A percentile compares a stretch with the other conserved stretches of the same genome.
Evolutionary conservation across 805 yeast species (phyloP).

Genomic region (Ogataea angusta): DNA sequence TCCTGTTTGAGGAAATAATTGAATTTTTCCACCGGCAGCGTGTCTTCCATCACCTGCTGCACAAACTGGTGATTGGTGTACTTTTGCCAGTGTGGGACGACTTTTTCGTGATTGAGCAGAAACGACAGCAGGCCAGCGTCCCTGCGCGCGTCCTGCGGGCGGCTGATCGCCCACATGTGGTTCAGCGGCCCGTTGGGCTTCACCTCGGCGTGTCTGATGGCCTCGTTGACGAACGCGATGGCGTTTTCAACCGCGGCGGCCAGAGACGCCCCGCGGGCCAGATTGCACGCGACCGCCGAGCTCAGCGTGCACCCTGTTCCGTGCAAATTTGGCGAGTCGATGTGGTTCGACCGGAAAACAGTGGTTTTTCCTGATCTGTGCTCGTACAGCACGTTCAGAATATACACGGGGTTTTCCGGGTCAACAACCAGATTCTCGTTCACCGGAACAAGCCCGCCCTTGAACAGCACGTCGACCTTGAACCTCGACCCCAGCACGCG

Average conservation of each 20-base stretch:
- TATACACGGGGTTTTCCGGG: constrained; percentile 15
- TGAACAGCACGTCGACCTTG: constrained; percentile 59
- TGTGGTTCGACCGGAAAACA: constrained; percentile 45
- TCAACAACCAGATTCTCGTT: constrained; percentile 19
- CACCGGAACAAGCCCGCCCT: constrained; percentile 79
- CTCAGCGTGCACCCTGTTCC: constrained; percentile 92
- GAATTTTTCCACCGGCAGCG: constrained; percentile 49
- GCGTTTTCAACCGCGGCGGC: constrained; percentile 51
- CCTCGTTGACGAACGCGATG: constrained; percentile 64
- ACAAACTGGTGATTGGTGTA: constrained; percentile 66
- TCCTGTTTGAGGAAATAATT: constrained; percentile 52
- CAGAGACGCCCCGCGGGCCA: constrained; percentile 54
- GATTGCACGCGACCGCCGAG: constrained; percentile 71
- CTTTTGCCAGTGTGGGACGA: constrained; percentile 51
- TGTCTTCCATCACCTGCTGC: constrained; percentile 46
- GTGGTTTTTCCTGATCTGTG: constrained; percentile 34
- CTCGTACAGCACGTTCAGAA: constrained; percentile 29
- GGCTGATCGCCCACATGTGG: constrained; percentile 45
- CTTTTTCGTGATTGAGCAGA: constrained; percentile 53
- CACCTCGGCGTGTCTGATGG: constrained; percentile 45
- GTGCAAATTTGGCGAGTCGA: constrained; percentile 59
- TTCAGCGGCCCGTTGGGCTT: constrained; percentile 67
- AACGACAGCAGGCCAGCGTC: constrained; percentile 36
- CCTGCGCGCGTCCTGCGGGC: constrained; percentile 1
- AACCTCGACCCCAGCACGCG: constrained; percentile 35